Evolutionary conservation across 371 early-diverging fungal species (phyloP).

Genomic region (Blakeslea trispora): DNA sequence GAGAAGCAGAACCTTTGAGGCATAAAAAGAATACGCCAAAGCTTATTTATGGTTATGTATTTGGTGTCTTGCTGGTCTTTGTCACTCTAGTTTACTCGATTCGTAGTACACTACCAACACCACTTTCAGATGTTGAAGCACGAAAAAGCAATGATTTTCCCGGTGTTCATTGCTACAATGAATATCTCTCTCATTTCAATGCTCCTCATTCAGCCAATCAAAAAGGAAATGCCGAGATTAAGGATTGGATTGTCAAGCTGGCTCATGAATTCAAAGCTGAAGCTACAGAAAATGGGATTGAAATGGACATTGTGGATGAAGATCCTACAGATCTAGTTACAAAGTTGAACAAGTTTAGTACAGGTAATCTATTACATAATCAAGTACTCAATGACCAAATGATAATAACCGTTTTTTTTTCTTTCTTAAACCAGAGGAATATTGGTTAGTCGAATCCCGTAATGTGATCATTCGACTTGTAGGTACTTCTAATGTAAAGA

Average conservation of each 20-base stretch:
- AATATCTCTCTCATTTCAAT: slow-evolving; percentile 51
- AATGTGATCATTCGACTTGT: slow-evolving; percentile 28
- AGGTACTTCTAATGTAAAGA: slow-evolving; percentile 28
- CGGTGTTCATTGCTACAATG: slow-evolving; percentile 55
- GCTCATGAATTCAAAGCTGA: slow-evolving; percentile 44
- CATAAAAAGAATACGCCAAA: slow-evolving; percentile 6
- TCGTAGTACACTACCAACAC: slow-evolving; percentile 41
- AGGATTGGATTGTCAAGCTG: slow-evolving; percentile 42
- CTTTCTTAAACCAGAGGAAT: no score
- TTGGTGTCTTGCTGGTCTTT: slow-evolving; percentile 24
- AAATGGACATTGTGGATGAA: slow-evolving; percentile 51
- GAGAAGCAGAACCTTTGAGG: not conserved
- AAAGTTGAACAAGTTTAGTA: slow-evolving; percentile 30
- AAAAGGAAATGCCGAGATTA: slow-evolving; percentile 37
- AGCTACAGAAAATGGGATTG: slow-evolving; percentile 34
- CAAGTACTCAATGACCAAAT: not conserved
- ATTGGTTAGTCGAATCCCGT: slow-evolving; percentile 55
- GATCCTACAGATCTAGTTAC: slow-evolving; percentile 34
- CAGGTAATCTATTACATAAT: slow-evolving; percentile 39
- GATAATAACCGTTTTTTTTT: no score
- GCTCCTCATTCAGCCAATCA: slow-evolving; percentile 61
- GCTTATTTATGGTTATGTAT: slow-evolving; percentile 22
- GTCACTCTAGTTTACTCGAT: slow-evolving; percentile 18
- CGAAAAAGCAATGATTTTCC: slow-evolving; percentile 37
- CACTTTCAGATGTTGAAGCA: slow-evolving; percentile 51